phyloP scores from a whole-genome alignment of 108 stramenopile species.

The Discostella stelligeroides region DNA sequence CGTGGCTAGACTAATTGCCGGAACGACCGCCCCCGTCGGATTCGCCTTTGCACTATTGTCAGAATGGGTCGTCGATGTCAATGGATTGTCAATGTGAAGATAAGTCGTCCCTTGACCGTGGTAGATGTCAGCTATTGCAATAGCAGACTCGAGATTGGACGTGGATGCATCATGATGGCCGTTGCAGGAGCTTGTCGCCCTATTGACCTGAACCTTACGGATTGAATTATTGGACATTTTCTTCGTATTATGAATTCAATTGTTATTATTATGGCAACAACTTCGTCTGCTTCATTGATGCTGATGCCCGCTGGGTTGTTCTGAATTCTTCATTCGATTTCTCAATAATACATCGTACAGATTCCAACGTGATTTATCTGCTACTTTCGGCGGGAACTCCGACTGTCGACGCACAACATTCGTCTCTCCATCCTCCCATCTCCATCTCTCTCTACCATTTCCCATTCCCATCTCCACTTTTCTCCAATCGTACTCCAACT shows the following conservation, averaged over 20 bases:
- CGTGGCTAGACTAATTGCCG: slow-evolving; percentile 75
- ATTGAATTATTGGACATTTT: background rate
- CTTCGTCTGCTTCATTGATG: too few species aligned
- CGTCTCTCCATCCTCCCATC: too few species aligned
- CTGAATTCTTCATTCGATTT: too few species aligned
- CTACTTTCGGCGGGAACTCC: too few species aligned
- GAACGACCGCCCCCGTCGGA: slow-evolving; percentile 82
- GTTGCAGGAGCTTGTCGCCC: background rate
- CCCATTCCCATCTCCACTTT: too few species aligned
- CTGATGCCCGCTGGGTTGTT: too few species aligned
- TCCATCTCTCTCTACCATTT: too few species aligned
- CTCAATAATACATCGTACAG: too few species aligned
- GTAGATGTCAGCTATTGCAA: slow-evolving; percentile 43
- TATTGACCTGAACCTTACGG: background rate
- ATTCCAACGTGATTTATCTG: too few species aligned
- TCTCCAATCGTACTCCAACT: too few species aligned
- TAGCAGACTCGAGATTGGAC: slow-evolving; percentile 9
- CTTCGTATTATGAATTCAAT: too few species aligned
- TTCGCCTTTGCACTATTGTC: slow-evolving; percentile 27
- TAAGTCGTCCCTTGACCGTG: slow-evolving; percentile 55
- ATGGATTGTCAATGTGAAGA: slow-evolving; percentile 52
- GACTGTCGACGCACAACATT: too few species aligned
- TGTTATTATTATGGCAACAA: background rate
- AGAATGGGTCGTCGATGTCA: slow-evolving; percentile 7
- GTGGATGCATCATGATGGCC: background rate